phyloP scores from a whole-genome alignment of 352 stramenopile species.

The Plasmopara halstedii region DNA sequence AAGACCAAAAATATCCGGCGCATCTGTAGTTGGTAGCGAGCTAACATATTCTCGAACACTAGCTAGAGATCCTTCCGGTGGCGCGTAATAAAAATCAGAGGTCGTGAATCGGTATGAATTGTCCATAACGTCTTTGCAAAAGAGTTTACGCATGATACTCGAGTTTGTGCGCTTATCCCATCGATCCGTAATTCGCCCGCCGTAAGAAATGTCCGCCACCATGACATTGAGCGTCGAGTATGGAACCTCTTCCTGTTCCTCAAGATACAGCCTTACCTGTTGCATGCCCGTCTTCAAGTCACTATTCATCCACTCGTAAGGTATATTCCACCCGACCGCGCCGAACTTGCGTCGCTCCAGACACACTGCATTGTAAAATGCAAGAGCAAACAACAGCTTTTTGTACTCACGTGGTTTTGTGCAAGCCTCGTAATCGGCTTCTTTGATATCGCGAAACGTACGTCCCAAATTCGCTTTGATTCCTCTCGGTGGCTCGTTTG shows the following conservation, averaged over 20 bases:
- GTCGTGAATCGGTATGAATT: conserved; percentile 85
- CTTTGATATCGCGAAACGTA: conserved; percentile 90
- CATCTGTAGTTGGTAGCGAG: conserved; percentile 73
- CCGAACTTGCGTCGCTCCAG: conserved; percentile 92
- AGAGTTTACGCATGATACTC: conserved; percentile 91
- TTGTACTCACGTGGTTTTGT: conserved; percentile 87
- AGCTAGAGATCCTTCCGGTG: conserved; percentile 44
- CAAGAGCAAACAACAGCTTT: conserved; percentile 86
- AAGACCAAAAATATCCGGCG: conserved; percentile 89
- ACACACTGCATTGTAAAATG: conserved; percentile 94
- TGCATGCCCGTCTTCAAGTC: conserved; percentile 93
- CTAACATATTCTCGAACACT: conserved; percentile 80
- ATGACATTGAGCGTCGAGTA: conserved; percentile 93
- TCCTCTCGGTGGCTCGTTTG: conserved; percentile 90
- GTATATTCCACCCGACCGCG: conserved; percentile 93
- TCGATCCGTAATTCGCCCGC: conserved; percentile 90
- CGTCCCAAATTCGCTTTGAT: conserved; percentile 90
- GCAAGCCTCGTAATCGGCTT: conserved; percentile 82
- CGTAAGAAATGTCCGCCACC: conserved; percentile 94
- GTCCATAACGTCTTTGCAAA: conserved; percentile 78
- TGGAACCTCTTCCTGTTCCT: conserved; percentile 90
- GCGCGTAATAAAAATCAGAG: conserved; percentile 70
- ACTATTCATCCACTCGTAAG: conserved; percentile 96
- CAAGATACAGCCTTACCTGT: conserved; percentile 88
- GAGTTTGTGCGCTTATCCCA: conserved; percentile 94